Conservation (phyloP, 345 rosid genomes). For the Linum usitatissimum region DNA sequence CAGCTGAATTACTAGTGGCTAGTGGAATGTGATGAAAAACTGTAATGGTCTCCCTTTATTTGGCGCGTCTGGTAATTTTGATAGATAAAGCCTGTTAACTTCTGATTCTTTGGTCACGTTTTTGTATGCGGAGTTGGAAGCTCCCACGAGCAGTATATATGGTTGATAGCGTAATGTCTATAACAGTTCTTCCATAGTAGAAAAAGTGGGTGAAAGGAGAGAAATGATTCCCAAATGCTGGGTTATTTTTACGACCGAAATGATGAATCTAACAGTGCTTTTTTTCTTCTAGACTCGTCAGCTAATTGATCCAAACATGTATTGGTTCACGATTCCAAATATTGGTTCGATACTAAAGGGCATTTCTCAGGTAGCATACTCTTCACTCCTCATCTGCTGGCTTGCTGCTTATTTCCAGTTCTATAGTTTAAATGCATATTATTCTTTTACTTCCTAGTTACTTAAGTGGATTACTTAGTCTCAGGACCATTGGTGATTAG, state of each 20-base stretch:
- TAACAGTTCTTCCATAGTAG: not conserved
- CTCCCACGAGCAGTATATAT: not conserved
- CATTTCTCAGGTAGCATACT: constrained; percentile 51
- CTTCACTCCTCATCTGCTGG: not conserved
- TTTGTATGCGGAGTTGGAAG: not conserved
- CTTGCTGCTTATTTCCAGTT: not conserved
- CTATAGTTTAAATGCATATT: too few species aligned
- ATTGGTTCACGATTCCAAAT: constrained; percentile 89
- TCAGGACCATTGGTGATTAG: too few species aligned
- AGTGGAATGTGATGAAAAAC: not conserved
- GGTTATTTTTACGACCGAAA: not conserved
- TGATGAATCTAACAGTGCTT: constrained; percentile 5
- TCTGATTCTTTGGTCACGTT: not conserved
- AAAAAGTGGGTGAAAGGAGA: not conserved
- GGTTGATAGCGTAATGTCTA: not conserved
- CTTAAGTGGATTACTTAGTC: not conserved
- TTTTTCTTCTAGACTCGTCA: constrained; percentile 52
- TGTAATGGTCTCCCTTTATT: not conserved
- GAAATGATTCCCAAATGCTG: not conserved
- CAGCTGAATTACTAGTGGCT: not conserved
- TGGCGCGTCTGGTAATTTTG: not conserved
- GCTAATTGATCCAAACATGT: constrained; percentile 68
- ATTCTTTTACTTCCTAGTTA: not conserved
- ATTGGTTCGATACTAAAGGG: constrained; percentile 77
- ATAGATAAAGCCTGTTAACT: not conserved